These are phyloP conservation scores for Pleurotus djamor DNA, from an alignment of 768 basidiomycete genomes.

Conservation along the genomic window DNA sequence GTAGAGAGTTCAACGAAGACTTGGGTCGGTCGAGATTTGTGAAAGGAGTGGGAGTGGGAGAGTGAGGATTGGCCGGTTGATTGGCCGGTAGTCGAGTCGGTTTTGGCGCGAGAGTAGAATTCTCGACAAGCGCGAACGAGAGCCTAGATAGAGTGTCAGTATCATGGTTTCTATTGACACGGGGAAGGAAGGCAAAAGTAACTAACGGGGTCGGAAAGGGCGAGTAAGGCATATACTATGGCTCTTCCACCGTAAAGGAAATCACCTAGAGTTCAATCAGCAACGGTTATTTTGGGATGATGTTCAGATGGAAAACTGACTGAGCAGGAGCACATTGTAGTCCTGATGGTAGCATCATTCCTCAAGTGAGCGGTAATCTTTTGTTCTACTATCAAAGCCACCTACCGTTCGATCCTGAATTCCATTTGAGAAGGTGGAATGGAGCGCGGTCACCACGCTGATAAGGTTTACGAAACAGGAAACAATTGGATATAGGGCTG, in stretches of 20 bases:
- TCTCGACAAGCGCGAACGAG: not conserved
- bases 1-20: not conserved
- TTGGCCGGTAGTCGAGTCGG: not conserved
- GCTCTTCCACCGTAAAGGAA: not conserved
- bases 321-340: not conserved
- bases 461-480: constrained; percentile 8
- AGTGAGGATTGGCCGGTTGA: not conserved
- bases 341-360: not conserved
- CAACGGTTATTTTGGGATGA: not conserved
- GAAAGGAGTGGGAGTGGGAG: not conserved
- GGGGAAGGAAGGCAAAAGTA: not conserved
- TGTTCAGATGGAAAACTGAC: not conserved
- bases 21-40: not conserved
- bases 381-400: too few relatives aligned
- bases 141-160: not conserved
- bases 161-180: not conserved
- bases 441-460: constrained; percentile 1
- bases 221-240: constrained; percentile 10
- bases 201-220: constrained; percentile 12
- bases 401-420: not conserved
- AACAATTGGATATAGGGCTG: constrained; percentile 9
- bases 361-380: not conserved
- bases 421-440: constrained; percentile 1
- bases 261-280: not conserved
- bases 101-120: not conserved